Base-by-base conservation (phyloP, 106 monocot species). In the Platanthera zijinensis region DNA sequence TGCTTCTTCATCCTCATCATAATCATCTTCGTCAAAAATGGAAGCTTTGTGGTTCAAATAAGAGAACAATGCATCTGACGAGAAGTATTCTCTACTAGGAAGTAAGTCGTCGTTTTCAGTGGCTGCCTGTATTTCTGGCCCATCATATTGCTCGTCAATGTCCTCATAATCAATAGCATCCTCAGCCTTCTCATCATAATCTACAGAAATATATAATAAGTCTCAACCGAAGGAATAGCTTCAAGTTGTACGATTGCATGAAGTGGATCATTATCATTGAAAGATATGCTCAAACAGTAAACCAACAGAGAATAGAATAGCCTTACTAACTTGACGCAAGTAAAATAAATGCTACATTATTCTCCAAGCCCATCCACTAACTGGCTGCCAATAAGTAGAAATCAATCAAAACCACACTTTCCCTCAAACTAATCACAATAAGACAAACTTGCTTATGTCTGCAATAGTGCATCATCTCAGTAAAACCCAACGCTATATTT, bases 121-220 rank as follows among this genome's bases (percentile, higher is more conserved):
- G 56, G 76, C 46, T 15, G 83, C 76, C 52, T 99, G 87, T 80
- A 88, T 74, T 73, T 94, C 97, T 71, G 97, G 97, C 17, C 97
- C 97, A 79, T 99, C 97, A 85, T 99, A 99, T 62, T 99, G 91
- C 82, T 99, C 97, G 39, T 99, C 97, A 50, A 99, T 92, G 70
- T 92, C 97, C 82, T 99, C 94, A 78, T 99, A 99, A 77, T 99
- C 89, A 78, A 99, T 75, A 47, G 99, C 99, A 94, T 99, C 85
- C 84, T 99, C 91, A 64, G 92, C 99, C 78, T 94, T 99, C 77
- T 91, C 86, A 84, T 89, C 94, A 84, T 94, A 99, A 83, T 99
- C 99, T 99, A 80, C 5, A 84, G 48, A 78, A 68, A 67, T 67
- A 48, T 51, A 77, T 39, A 70, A 67, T 0, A 19, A 8, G 19